Evolutionary conservation across 2,329 filamentous ascomycete species (phyloP).

Genomic region (Cercospora canescens): DNA sequence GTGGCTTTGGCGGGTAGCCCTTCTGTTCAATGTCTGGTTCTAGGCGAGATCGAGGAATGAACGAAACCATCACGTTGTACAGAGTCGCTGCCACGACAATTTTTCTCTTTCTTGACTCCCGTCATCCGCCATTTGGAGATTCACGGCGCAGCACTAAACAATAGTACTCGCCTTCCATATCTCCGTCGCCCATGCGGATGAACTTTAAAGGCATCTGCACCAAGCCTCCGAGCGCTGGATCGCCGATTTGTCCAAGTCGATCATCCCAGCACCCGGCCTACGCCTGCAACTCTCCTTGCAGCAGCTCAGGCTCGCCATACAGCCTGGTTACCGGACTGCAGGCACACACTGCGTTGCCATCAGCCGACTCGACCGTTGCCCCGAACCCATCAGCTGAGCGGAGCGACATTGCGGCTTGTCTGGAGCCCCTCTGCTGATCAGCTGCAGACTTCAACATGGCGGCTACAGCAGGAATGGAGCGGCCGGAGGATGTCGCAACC

Average conservation of each 20-base stretch:
- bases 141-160: neutral
- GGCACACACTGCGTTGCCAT: neutral
- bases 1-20: neutral
- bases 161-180: constrained; percentile 8
- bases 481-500: constrained; percentile 38
- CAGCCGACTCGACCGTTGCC: neutral
- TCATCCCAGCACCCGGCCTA: constrained; percentile 2
- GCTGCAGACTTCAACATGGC: constrained; percentile 28
- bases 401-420: constrained; percentile 1
- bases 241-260: neutral
- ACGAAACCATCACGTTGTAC: neutral
- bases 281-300: constrained; percentile 3
- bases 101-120: neutral
- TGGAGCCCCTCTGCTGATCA: constrained; percentile 16
- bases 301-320: constrained; percentile 5
- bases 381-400: neutral
- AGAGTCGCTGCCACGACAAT: neutral
- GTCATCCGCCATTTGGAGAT: neutral
- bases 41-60: neutral
- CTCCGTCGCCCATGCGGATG: neutral
- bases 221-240: constrained; percentile 1
- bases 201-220: constrained; percentile 4
- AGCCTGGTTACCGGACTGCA: neutral
- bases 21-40: neutral
- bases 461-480: constrained; percentile 25